phyloP scores from a whole-genome alignment of 2,329 filamentous ascomycete genomes.

The Cytospora schulzeri region DNA sequence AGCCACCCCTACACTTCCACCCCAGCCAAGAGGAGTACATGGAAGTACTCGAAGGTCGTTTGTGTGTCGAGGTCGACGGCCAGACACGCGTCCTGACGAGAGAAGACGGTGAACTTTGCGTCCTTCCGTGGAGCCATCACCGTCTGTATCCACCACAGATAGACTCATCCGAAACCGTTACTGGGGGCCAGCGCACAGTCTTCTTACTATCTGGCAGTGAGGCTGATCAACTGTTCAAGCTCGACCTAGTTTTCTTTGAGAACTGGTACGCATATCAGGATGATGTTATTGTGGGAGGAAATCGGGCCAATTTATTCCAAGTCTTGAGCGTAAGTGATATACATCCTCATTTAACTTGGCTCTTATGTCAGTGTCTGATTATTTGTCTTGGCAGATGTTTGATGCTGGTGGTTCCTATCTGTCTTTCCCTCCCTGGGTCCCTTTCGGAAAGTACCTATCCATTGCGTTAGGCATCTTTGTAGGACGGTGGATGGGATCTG shows the following conservation, averaged over 20 bases:
- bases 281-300: constrained; percentile 33
- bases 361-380: background rate
- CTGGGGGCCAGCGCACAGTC: background rate
- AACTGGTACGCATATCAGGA: constrained; percentile 42
- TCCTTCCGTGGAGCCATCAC: constrained; percentile 9
- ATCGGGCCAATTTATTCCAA: constrained; percentile 9
- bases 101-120: constrained; percentile 3
- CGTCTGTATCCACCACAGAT: background rate
- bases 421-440: constrained; percentile 40
- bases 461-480: constrained; percentile 36
- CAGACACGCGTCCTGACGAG: constrained; percentile 31
- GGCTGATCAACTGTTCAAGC: constrained; percentile 33
- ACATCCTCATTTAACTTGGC: background rate
- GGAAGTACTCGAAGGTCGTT: constrained; percentile 34
- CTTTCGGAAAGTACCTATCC: constrained; percentile 36
- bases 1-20: constrained; percentile 39
- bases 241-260: constrained; percentile 39
- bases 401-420: constrained; percentile 44
- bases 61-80: constrained; percentile 36
- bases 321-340: background rate
- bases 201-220: constrained; percentile 34
- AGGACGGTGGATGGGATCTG: constrained; percentile 42
- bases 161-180: background rate
- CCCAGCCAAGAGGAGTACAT: constrained; percentile 39
- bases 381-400: constrained; percentile 36